phyloP scores from a whole-genome alignment of 768 basidiomycete genomes.

The Rhodotorula taiwanensis region DNA sequence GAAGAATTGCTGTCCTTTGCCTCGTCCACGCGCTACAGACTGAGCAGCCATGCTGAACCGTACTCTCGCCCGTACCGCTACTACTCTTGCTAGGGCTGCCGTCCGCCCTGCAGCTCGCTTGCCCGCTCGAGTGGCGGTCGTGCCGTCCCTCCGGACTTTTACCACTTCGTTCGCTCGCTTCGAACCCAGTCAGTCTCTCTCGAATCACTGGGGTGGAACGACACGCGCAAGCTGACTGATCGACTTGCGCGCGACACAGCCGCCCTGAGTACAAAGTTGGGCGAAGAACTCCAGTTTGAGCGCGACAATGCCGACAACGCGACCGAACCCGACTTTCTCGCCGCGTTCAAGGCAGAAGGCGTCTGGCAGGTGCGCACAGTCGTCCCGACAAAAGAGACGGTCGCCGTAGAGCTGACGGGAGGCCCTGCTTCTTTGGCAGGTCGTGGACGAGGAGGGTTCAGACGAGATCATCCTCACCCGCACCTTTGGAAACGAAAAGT shows the following conservation, averaged over 20 bases:
- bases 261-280: constrained; percentile 63
- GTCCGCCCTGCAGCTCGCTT: constrained; percentile 3
- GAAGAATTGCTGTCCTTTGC: too few species aligned
- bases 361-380: constrained; percentile 68
- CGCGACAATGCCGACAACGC: constrained; percentile 51
- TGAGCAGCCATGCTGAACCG: constrained; percentile 5
- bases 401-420: too few species aligned
- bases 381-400: too few species aligned
- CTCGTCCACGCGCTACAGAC: too few species aligned
- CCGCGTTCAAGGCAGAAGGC: constrained; percentile 62
- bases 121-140: not conserved
- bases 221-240: too few species aligned
- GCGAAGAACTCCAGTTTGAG: constrained; percentile 81
- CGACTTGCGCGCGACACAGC: too few species aligned
- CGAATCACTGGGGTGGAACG: too few species aligned
- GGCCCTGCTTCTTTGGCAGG: constrained; percentile 47
- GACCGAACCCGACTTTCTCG: constrained; percentile 66
- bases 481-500: constrained; percentile 86
- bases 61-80: not conserved
- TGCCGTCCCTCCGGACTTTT: constrained; percentile 5
- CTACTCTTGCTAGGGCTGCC: not conserved
- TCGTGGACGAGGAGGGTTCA: constrained; percentile 62
- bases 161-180: constrained; percentile 12
- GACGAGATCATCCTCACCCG: constrained; percentile 79
- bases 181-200: constrained; percentile 17